A percentile compares a stretch with the other conserved stretches of the same genome.
phyloP scores from a whole-genome alignment of 345 rosid species.

The Hibiscus syriacus region DNA sequence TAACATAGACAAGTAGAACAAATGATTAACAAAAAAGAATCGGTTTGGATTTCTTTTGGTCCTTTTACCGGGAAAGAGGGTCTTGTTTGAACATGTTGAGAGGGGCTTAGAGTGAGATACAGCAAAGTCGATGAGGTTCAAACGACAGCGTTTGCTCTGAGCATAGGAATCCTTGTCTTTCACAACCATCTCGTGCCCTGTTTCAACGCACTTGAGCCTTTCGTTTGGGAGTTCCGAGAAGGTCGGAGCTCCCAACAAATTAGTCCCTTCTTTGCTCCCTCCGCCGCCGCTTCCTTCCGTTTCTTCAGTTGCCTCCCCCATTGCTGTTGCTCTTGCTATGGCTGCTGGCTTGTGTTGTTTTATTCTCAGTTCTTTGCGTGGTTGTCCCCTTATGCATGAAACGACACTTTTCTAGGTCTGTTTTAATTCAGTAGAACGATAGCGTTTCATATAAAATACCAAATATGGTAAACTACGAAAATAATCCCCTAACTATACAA shows the following conservation, averaged over 20 bases:
- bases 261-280: constrained; percentile 34
- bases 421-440: neutral
- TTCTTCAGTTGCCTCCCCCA: constrained; percentile 18
- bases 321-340: constrained; percentile 3
- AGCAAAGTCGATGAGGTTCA: constrained; percentile 77
- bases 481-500: no score
- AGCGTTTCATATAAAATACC: no score
- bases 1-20: neutral
- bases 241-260: constrained; percentile 55
- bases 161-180: constrained; percentile 66
- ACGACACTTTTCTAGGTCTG: neutral
- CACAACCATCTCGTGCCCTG: constrained; percentile 64
- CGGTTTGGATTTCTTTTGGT: no score
- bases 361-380: no score
- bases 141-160: constrained; percentile 68
- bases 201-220: constrained; percentile 73
- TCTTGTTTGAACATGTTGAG: constrained; percentile 77
- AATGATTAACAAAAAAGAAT: neutral
- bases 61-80: constrained; percentile 51
- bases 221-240: constrained; percentile 57
- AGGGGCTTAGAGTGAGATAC: constrained; percentile 58
- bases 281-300: constrained; percentile 7
- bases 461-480: no score
- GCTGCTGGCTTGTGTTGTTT: no score
- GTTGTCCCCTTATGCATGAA: no score